Conservation (phyloP, 768 basidiomycete species). For the Butyriboletus loyo region DNA sequence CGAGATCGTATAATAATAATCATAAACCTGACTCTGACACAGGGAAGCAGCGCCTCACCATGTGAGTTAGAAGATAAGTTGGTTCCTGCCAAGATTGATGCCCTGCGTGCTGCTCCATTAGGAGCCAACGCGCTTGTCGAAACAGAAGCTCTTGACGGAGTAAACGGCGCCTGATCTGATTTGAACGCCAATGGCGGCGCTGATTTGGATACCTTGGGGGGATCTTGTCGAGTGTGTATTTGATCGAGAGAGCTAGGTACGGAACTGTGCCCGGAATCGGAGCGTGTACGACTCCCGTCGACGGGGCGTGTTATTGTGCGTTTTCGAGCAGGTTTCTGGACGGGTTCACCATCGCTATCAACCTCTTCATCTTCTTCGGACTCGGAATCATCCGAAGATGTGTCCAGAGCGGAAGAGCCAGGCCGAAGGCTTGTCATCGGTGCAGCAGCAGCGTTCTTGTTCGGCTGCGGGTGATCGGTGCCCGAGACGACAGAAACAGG, state of each 20-base stretch:
- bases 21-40: background rate
- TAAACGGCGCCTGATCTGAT: conserved; percentile 1
- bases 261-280: conserved; percentile 18
- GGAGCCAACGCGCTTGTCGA: conserved; percentile 60
- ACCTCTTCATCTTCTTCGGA: conserved; percentile 36
- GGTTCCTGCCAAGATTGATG: conserved; percentile 38
- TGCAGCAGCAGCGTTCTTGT: conserved; percentile 6
- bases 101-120: conserved; percentile 48
- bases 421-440: conserved; percentile 10
- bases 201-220: conserved; percentile 11
- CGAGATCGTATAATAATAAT: background rate
- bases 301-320: conserved; percentile 32
- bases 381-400: conserved; percentile 36
- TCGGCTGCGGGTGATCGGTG: conserved; percentile 12
- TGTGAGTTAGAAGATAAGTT: conserved; percentile 26
- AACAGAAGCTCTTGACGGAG: conserved; percentile 47
- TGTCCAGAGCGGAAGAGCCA: conserved; percentile 15
- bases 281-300: conserved; percentile 8
- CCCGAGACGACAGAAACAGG: conserved; percentile 25
- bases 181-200: conserved; percentile 31
- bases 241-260: background rate
- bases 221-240: background rate
- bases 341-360: conserved; percentile 33
- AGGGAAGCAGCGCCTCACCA: conserved; percentile 26
- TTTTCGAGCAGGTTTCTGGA: conserved; percentile 34